A percentile compares a stretch with the other conserved stretches of the same genome.
phyloP scores from a whole-genome alignment of 2,329 filamentous ascomycete species.

The Stagonosporopsis rhizophila region DNA sequence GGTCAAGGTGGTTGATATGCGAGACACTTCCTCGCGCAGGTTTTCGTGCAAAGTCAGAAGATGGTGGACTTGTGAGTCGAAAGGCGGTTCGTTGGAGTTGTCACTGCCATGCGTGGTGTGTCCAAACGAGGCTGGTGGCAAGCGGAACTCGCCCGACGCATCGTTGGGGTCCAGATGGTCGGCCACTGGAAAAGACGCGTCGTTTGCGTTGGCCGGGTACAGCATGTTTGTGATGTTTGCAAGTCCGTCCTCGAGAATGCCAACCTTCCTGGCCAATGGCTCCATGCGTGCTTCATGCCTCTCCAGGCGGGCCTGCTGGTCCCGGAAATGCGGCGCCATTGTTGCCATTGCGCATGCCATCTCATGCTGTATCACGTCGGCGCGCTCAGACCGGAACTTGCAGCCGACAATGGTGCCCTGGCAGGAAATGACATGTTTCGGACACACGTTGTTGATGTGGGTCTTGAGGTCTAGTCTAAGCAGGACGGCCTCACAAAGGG shows the following conservation, averaged over 20 bases:
- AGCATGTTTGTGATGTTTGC: conserved; percentile 53
- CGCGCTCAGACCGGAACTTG: conserved; percentile 49
- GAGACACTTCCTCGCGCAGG: conserved; percentile 65
- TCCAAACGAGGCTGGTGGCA: conserved; percentile 46
- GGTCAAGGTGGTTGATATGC: conserved; percentile 61
- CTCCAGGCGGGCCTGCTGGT: conserved; percentile 53
- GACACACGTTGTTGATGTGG: conserved; percentile 53
- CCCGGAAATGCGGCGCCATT: conserved; percentile 54
- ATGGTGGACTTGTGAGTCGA: conserved; percentile 61
- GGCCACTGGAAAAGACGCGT: conserved; percentile 42
- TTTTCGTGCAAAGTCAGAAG: conserved; percentile 67
- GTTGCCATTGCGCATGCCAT: conserved; percentile 54
- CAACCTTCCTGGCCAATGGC: conserved; percentile 52
- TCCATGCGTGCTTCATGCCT: conserved; percentile 54
- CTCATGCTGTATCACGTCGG: conserved; percentile 50
- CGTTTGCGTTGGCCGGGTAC: conserved; percentile 43
- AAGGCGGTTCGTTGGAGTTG: conserved; percentile 45
- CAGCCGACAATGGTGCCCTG: conserved; percentile 55
- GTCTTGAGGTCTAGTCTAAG: conserved; percentile 51
- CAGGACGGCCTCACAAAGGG: conserved; percentile 52
- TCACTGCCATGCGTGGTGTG: conserved; percentile 36
- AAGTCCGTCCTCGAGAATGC: conserved; percentile 55
- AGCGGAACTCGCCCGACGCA: conserved; percentile 42
- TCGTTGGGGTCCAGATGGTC: conserved; percentile 45
- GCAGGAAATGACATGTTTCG: conserved; percentile 53